Evolutionary conservation across 2,329 filamentous ascomycete species (phyloP).

Genomic region (Acarospora socialis): DNA sequence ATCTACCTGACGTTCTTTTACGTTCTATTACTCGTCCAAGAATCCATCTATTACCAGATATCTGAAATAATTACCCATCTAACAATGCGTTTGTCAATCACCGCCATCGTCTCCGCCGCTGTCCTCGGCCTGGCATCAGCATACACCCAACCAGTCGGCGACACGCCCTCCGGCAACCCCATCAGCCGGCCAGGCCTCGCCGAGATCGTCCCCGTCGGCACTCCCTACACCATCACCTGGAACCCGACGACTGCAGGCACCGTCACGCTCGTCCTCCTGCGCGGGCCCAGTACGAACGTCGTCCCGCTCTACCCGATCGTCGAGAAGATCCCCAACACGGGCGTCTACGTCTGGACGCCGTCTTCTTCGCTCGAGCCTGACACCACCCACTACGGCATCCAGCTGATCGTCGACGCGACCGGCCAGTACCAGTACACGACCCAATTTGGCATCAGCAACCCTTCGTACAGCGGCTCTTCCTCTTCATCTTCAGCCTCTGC

Average conservation of each 20-base stretch:
- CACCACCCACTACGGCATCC: constrained; percentile 42
- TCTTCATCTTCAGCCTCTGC: constrained; percentile 1
- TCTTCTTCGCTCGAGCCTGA: constrained; percentile 33
- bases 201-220: constrained; percentile 40
- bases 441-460: constrained; percentile 46
- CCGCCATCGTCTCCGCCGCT: constrained; percentile 13
- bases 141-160: constrained; percentile 15
- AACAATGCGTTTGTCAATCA: constrained; percentile 18
- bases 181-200: constrained; percentile 37
- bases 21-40: too few relatives aligned
- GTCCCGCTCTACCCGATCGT: constrained; percentile 36
- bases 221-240: constrained; percentile 46
- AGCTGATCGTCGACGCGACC: constrained; percentile 44
- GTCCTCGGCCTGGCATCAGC: constrained; percentile 17
- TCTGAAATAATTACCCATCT: too few relatives aligned
- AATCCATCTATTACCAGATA: too few relatives aligned
- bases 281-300: constrained; percentile 43
- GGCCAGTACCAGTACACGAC: constrained; percentile 48
- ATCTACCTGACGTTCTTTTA: too few relatives aligned
- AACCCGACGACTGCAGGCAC: constrained; percentile 27
- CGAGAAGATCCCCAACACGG: constrained; percentile 41
- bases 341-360: constrained; percentile 42
- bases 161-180: constrained; percentile 36
- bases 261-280: constrained; percentile 46
- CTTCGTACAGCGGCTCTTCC: constrained; percentile 13